Conservation (phyloP, 441 rosid species). For the Adansonia madagascariensis region DNA sequence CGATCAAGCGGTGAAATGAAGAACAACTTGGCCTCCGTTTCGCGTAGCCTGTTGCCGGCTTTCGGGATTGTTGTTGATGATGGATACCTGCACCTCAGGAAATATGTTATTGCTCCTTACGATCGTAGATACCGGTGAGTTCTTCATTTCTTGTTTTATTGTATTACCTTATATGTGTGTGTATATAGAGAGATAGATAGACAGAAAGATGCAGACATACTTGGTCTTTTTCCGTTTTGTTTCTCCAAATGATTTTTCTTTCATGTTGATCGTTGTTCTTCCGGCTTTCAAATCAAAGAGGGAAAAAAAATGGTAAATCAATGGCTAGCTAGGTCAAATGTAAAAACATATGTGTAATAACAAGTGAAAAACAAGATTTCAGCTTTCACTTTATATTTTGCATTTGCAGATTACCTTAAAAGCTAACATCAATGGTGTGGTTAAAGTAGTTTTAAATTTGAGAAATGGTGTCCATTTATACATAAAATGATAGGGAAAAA, state of each 20-base stretch:
- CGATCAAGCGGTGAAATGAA: constrained; percentile 58
- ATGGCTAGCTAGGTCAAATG: no score
- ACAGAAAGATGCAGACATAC: not conserved
- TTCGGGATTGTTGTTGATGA: constrained; percentile 76
- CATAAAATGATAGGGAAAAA: no score
- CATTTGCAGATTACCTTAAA: not conserved
- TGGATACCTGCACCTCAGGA: constrained; percentile 47
- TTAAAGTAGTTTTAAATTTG: no score
- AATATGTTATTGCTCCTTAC: constrained; percentile 64
- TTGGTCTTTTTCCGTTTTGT: not conserved
- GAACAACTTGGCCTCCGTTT: constrained; percentile 70
- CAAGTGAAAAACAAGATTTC: not conserved
- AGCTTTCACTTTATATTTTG: not conserved
- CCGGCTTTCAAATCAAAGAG: not conserved
- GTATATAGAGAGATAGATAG: no score
- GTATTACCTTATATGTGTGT: no score
- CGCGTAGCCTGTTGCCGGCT: constrained; percentile 86
- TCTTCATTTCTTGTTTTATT: not conserved
- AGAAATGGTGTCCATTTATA: no score
- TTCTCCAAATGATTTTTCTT: not conserved
- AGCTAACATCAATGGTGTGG: no score
- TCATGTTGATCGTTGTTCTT: not conserved
- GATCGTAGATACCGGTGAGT: constrained; percentile 83
- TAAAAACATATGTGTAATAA: not conserved
- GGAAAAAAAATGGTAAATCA: not conserved